Evolutionary conservation across 805 yeast species (phyloP), one percentile per base, ranked within the genome.

Genomic region (Yamadazyma scolyti): DNA sequence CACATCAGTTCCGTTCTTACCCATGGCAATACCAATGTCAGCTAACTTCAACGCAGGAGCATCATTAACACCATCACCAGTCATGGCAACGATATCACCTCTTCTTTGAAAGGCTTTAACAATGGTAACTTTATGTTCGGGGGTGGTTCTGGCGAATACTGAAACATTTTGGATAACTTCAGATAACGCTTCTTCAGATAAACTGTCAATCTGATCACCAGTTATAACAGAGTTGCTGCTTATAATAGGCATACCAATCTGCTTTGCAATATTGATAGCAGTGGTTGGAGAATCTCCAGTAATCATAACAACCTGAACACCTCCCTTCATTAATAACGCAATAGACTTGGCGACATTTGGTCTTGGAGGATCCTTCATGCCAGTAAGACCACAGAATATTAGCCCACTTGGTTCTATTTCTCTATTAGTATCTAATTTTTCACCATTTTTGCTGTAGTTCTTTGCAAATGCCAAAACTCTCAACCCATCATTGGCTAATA

Each of bases 1-100:
- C 23, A 90, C 98, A 58, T 90, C 98, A 0, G 97, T 93, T 37
- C 98, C 98, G 65, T 83, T 81, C 46, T 76, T 77, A 38, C 88
- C 93, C 93, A 89, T 88, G 9, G 95, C 81, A 46, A 90, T 86
- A 50, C 97, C 97, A 46, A 89, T 89, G 61, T 89, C 96, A 2
- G 97, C 97, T 46, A 89, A 70, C 54, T 90, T 89, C 47, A 90
- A 71, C 4, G 97, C 97, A n/a, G 97, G 97, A 0, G 97, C 97
- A 67, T 89, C 97, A 56, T 89, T 89, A 9, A 90, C 96, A 61
- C 97, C 97, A 61, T 89, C 97, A 46, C 98, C 98, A n/a, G 97
- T 89, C 96, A 90, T 89, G 15, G 97, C 98, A 31, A 90, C 97
- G 40, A 90, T 79, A 56, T 90, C 95, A 30, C 96, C 96, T 53